phyloP scores from a whole-genome alignment of 2,329 filamentous ascomycete species.

The Myrmaecium sp. region DNA sequence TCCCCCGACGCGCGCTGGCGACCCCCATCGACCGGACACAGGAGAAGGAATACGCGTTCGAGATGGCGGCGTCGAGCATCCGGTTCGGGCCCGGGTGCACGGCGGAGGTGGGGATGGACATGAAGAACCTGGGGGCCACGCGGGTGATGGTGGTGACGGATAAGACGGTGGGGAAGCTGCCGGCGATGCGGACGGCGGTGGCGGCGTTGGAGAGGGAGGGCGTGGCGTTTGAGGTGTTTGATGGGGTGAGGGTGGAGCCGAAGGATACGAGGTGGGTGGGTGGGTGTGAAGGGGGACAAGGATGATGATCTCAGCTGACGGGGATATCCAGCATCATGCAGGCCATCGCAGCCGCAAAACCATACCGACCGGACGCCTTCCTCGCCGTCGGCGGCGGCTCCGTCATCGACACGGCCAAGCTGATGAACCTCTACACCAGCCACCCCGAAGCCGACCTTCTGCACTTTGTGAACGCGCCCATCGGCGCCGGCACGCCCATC shows the following conservation, averaged over 20 bases:
- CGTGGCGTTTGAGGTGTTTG: constrained; percentile 65
- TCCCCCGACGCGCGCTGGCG: constrained; percentile 47
- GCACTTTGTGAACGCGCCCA: constrained; percentile 91
- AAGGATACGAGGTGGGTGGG: constrained; percentile 71
- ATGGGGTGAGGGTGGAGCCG: constrained; percentile 69
- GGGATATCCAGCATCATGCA: constrained; percentile 52
- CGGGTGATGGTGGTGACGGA: constrained; percentile 89
- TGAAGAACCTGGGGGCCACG: constrained; percentile 76
- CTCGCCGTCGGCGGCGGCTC: constrained; percentile 83
- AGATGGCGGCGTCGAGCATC: constrained; percentile 93
- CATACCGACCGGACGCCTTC: constrained; percentile 71
- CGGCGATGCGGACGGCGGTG: constrained; percentile 78
- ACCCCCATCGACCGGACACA: constrained; percentile 55
- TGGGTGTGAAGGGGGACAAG: no score
- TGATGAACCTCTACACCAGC: constrained; percentile 91
- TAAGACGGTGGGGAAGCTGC: constrained; percentile 58
- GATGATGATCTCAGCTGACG: neutral
- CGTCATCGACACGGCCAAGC: constrained; percentile 94
- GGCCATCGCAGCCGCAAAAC: constrained; percentile 73
- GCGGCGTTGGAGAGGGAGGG: constrained; percentile 66
- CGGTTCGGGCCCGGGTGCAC: constrained; percentile 87
- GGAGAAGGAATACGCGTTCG: constrained; percentile 93
- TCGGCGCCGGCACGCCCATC: constrained; percentile 70
- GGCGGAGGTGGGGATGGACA: constrained; percentile 95
- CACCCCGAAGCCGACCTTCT: constrained; percentile 89